phyloP scores from a whole-genome alignment of 306 rosid genomes.

The Senna siamea region DNA sequence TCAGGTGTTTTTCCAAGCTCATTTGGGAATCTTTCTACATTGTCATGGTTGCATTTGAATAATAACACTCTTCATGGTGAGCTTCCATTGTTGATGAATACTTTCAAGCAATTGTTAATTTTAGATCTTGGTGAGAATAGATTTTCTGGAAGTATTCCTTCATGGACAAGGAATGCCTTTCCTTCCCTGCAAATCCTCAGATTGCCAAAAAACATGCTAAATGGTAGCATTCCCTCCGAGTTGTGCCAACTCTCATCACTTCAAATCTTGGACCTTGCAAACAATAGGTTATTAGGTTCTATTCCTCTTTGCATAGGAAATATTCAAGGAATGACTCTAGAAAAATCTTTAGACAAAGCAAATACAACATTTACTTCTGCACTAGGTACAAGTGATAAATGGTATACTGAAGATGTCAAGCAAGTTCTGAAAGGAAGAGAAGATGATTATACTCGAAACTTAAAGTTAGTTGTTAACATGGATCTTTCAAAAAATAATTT shows the following conservation, averaged over 20 bases:
- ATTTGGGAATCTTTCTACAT: too few relatives aligned
- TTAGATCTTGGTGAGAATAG: slow-evolving; percentile 38
- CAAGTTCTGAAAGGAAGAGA: not conserved
- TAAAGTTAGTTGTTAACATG: not conserved
- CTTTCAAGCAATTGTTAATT: not conserved
- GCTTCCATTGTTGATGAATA: not conserved
- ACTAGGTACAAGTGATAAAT: too few relatives aligned
- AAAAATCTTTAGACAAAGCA: too few relatives aligned
- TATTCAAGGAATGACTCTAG: not conserved
- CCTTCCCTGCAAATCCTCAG: slow-evolving; percentile 2
- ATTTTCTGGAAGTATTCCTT: slow-evolving; percentile 34
- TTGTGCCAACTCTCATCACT: not conserved
- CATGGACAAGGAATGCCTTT: slow-evolving; percentile 4
- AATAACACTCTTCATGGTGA: not conserved
- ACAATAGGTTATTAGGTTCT: slow-evolving; percentile 7
- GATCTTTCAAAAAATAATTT: not conserved
- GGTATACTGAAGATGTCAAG: not conserved
- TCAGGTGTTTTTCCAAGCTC: not conserved
- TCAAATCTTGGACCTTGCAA: slow-evolving; percentile 26
- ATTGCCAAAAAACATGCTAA: slow-evolving; percentile 13
- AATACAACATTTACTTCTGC: too few relatives aligned
- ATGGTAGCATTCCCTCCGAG: slow-evolving; percentile 25
- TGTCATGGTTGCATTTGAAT: not conserved
- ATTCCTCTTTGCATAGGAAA: slow-evolving; percentile 35
- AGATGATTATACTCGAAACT: not conserved